Conservation (phyloP, 345 rosid species). For the Bruguiera parviflora region DNA sequence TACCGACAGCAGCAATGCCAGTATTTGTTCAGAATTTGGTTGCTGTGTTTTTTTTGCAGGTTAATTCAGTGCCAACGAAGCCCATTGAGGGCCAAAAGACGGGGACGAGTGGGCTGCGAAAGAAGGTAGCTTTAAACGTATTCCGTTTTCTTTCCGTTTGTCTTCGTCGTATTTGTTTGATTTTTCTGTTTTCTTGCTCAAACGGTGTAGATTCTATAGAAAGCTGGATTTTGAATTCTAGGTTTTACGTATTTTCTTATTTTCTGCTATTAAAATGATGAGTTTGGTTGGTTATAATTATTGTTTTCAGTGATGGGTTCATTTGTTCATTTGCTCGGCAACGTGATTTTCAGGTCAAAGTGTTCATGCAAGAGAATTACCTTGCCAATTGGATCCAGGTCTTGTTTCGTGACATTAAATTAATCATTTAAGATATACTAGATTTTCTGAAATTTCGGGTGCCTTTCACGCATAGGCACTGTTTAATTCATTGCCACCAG, state of each 20-base stretch:
- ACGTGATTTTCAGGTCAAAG: constrained; percentile 56
- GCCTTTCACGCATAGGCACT: constrained; percentile 50
- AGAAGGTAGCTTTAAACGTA: constrained; percentile 50
- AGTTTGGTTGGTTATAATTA: background rate
- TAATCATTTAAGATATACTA: background rate
- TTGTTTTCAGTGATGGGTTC: background rate
- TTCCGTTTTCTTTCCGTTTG: background rate
- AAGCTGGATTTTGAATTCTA: constrained; percentile 3
- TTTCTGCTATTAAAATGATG: constrained; percentile 1
- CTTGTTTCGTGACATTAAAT: constrained; percentile 3
- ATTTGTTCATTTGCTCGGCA: background rate
- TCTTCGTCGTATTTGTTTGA: background rate
- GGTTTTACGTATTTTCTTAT: background rate
- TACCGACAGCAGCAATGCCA: background rate
- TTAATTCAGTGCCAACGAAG: constrained; percentile 64
- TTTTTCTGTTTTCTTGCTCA: constrained; percentile 2
- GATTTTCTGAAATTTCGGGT: constrained; percentile 2
- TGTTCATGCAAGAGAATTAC: constrained; percentile 80
- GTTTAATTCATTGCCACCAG: constrained; percentile 73
- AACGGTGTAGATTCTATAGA: background rate
- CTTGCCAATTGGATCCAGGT: constrained; percentile 99
- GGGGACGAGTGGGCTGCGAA: constrained; percentile 79
- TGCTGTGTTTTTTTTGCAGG: constrained; percentile 28
- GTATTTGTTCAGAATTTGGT: background rate
- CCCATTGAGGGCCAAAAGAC: constrained; percentile 84